These are phyloP conservation scores for Vigna reflexopilosa DNA, from an alignment of 306 rosid genomes.

Conservation along the genomic window DNA sequence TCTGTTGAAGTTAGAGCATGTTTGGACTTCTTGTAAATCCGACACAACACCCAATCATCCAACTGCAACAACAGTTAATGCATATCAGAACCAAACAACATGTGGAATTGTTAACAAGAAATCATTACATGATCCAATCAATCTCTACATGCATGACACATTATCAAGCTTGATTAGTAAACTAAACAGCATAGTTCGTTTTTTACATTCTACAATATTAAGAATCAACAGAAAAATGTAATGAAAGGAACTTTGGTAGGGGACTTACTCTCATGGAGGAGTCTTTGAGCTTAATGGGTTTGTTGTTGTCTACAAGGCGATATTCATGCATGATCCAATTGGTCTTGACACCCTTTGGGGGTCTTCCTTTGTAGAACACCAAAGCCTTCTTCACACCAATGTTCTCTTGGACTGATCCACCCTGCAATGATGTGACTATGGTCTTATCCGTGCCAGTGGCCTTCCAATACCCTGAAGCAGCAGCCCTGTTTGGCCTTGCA, in stretches of 20 bases:
- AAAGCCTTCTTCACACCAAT: conserved; percentile 72
- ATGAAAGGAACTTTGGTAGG: not conserved
- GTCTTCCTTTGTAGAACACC: conserved; percentile 67
- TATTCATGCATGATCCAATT: conserved; percentile 79
- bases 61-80: conserved; percentile 46
- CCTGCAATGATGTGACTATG: conserved; percentile 40
- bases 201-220: not conserved
- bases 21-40: conserved; percentile 66
- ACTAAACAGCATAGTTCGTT: not conserved
- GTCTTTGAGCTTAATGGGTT: conserved; percentile 55
- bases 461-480: conserved; percentile 81
- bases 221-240: not conserved
- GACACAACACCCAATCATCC: conserved; percentile 70
- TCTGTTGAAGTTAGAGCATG: conserved; percentile 47
- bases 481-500: conserved; percentile 73
- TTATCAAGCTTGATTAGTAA: not conserved
- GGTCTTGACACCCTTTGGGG: conserved; percentile 69
- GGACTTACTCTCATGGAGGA: conserved; percentile 64
- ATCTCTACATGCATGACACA: not conserved
- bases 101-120: not conserved
- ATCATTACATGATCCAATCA: not conserved
- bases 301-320: conserved; percentile 56
- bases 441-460: conserved; percentile 68
- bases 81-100: not conserved
- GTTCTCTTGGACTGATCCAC: conserved; percentile 38